Evolutionary conservation across 1,284 basidiomycete genomes (phyloP).

Genomic region (Ustilago vetiveriae): DNA sequence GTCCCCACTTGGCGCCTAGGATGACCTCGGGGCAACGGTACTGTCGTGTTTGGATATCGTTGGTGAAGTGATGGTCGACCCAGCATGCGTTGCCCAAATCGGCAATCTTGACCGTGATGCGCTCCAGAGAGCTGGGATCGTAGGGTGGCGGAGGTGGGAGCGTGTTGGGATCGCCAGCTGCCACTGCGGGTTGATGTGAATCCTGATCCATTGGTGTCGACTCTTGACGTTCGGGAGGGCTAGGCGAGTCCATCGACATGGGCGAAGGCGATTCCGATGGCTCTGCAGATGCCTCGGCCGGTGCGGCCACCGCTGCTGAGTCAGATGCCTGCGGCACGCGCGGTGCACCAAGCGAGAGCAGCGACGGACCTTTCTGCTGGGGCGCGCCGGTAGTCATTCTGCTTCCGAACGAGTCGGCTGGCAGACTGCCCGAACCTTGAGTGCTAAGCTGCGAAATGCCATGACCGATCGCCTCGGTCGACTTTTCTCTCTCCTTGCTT

Average conservation of each 20-base stretch:
- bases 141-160: slow-evolving; percentile 72
- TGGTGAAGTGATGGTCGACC: slow-evolving; percentile 91
- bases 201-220: slow-evolving; percentile 39
- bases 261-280: slow-evolving; percentile 45
- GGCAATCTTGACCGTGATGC: slow-evolving; percentile 98
- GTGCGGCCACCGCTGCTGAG: slow-evolving; percentile 8
- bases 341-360: slow-evolving; percentile 75
- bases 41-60: slow-evolving; percentile 95
- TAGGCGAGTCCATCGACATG: slow-evolving; percentile 50
- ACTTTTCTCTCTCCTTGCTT: slow-evolving; percentile 67
- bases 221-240: slow-evolving; percentile 18
- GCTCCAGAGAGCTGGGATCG: slow-evolving; percentile 75
- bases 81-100: slow-evolving; percentile 94
- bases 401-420: slow-evolving; percentile 70
- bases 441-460: slow-evolving; percentile 77
- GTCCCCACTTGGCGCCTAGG: slow-evolving; percentile 92
- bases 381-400: slow-evolving; percentile 70
- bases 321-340: slow-evolving; percentile 25
- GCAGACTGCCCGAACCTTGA: slow-evolving; percentile 67
- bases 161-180: slow-evolving; percentile 71
- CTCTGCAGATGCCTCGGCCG: slow-evolving; percentile 51
- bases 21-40: slow-evolving; percentile 98
- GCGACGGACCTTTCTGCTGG: slow-evolving; percentile 75
- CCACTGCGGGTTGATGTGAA: slow-evolving; percentile 67
- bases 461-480: slow-evolving; percentile 71